These are phyloP conservation scores for Tarenaya hassleriana DNA, from an alignment of 345 rosid species.

Conservation along the genomic window DNA sequence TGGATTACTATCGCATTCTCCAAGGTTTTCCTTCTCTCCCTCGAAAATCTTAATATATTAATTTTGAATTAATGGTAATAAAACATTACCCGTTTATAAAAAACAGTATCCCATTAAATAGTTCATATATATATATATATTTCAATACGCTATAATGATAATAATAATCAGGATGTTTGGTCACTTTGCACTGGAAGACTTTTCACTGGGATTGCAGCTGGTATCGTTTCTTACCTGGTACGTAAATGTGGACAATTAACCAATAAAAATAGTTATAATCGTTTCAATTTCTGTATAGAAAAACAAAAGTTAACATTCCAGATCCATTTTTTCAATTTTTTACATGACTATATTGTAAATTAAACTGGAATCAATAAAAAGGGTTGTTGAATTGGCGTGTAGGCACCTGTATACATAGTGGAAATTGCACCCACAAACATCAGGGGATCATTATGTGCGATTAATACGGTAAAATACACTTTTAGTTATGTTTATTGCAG, in stretches of 20 bases:
- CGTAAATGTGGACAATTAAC: neutral
- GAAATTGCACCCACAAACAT: constrained; percentile 73
- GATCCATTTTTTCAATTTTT: too few species aligned
- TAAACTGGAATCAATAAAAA: too few species aligned
- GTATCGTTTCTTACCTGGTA: constrained; percentile 79
- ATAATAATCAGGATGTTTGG: constrained; percentile 40
- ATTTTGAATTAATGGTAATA: too few species aligned
- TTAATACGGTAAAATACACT: constrained; percentile 28
- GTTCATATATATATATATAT: too few species aligned
- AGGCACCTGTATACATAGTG: constrained; percentile 83
- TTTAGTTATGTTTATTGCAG: neutral
- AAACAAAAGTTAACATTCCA: too few species aligned
- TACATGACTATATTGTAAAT: too few species aligned
- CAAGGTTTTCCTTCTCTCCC: constrained; percentile 38
- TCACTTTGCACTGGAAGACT: constrained; percentile 66
- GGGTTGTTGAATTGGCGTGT: too few species aligned
- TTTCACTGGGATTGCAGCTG: constrained; percentile 67
- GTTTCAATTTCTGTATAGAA: too few species aligned
- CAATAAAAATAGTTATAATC: neutral
- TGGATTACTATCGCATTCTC: constrained; percentile 48
- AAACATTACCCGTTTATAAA: too few species aligned
- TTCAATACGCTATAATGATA: constrained; percentile 31
- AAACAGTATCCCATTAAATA: too few species aligned
- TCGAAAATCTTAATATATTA: too few species aligned
- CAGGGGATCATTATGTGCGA: constrained; percentile 70